Percentiles rank a stretch among this genome's conserved stretches.
Conservation (phyloP, 805 yeast species). For the Lipomyces japonicus region DNA sequence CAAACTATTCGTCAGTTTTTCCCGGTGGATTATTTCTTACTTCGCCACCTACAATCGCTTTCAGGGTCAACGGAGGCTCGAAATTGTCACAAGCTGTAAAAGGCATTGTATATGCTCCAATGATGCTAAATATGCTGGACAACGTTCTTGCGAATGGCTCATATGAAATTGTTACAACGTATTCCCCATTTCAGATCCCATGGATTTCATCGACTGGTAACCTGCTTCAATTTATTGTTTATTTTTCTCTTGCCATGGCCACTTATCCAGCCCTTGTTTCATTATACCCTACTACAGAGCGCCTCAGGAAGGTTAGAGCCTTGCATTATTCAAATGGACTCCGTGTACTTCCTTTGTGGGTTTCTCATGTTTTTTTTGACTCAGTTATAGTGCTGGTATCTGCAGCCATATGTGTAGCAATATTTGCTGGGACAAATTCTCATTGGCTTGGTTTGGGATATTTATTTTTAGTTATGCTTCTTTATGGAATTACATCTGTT, state of each 20-base stretch:
- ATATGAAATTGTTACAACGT: constrained; percentile 31
- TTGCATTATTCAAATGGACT: constrained; percentile 40
- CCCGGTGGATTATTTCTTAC: constrained; percentile 37
- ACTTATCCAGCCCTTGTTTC: constrained; percentile 38
- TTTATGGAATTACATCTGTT: constrained; percentile 35
- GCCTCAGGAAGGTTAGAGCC: constrained; percentile 37
- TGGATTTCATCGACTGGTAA: constrained; percentile 36
- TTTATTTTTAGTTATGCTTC: constrained; percentile 33
- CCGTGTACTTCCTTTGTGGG: constrained; percentile 37
- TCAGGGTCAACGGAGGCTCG: constrained; percentile 31
- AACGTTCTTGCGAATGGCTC: constrained; percentile 35
- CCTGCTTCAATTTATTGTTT: constrained; percentile 36
- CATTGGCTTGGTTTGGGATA: constrained; percentile 34
- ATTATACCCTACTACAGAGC: constrained; percentile 38
- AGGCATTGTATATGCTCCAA: constrained; percentile 28
- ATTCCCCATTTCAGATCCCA: constrained; percentile 36
- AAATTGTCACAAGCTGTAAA: neutral
- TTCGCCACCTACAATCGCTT: constrained; percentile 30
- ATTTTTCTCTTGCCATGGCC: constrained; percentile 37
- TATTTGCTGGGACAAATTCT: constrained; percentile 32
- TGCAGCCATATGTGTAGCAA: constrained; percentile 31
- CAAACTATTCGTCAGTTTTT: constrained; percentile 28
- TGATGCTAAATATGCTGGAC: constrained; percentile 33
- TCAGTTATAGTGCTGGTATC: constrained; percentile 28
- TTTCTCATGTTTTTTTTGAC: constrained; percentile 34